phyloP scores from a whole-genome alignment of 2,329 filamentous ascomycete species.

The Remersonia thermophila region DNA sequence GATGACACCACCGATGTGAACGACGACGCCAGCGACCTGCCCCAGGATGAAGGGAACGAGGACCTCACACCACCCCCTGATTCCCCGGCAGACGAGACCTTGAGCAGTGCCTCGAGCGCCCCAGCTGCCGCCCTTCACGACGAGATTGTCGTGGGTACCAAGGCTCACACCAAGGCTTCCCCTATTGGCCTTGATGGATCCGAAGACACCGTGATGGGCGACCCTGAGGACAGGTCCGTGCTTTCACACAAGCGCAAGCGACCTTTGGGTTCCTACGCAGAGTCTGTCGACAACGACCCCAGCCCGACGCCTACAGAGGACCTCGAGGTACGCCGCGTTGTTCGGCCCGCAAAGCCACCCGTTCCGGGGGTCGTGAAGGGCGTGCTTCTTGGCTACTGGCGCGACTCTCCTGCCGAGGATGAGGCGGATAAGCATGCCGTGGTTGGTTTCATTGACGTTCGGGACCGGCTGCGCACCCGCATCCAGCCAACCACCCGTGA shows the following conservation, averaged over 20 bases:
- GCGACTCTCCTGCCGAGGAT: slow-evolving; percentile 41
- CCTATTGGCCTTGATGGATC: slow-evolving; percentile 23
- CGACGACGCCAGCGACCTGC: background rate
- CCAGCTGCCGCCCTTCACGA: slow-evolving; percentile 31
- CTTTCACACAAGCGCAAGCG: slow-evolving; percentile 43
- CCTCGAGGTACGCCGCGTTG: slow-evolving; percentile 16
- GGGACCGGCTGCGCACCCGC: slow-evolving; percentile 47
- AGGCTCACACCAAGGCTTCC: slow-evolving; percentile 30
- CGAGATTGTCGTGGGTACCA: slow-evolving; percentile 40
- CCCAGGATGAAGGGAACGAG: slow-evolving; percentile 19
- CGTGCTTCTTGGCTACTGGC: slow-evolving; percentile 46
- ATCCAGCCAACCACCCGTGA: slow-evolving; percentile 38
- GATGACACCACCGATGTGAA: background rate
- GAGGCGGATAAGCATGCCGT: slow-evolving; percentile 43
- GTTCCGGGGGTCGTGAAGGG: slow-evolving; percentile 28
- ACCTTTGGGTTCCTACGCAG: slow-evolving; percentile 32
- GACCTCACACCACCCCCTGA: slow-evolving; percentile 35
- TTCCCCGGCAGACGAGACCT: slow-evolving; percentile 19
- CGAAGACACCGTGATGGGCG: slow-evolving; percentile 34
- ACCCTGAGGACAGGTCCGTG: slow-evolving; percentile 28
- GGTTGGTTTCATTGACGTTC: slow-evolving; percentile 49
- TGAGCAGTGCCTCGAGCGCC: slow-evolving; percentile 29
- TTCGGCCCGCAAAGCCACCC: slow-evolving; percentile 19
- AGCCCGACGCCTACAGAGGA: slow-evolving; percentile 22
- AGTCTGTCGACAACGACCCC: slow-evolving; percentile 36